Evolutionary conservation across 129 eudicot species (phyloP), one percentile per base, ranked within the genome.

Genomic region (Tagetes erecta): DNA sequence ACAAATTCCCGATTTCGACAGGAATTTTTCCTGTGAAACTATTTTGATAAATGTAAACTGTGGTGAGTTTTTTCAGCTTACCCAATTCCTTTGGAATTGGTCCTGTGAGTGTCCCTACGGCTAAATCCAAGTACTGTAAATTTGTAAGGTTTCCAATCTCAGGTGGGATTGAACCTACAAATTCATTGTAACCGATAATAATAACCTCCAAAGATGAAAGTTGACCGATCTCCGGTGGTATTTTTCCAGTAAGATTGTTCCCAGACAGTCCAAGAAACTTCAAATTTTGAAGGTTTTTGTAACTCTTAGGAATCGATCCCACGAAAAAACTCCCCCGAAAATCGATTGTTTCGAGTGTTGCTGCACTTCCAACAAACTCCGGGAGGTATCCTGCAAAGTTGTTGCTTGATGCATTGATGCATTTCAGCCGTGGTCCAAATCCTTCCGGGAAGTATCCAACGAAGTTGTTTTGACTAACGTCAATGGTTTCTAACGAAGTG

Each of bases 181-280:
- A 88, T 79, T 70, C 84, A 38, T 93, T 93, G 82, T 93, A 90
- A 2, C 98, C 98, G 7, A 93, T 71, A 39, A 90, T 93, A 8
- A 93, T 77, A 52, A 87, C 88, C 84, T 93, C 91, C 10, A 93
- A 46, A 52, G 92, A 83, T 6, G 85, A 82, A 66, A 90, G 67
- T 9, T 81, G 68, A 1, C 97, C 96, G 13, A 93, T 52, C 77
- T 84, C 92, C 30, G 83, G 63, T 0, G 98, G 91, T 4, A 93
- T 81, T 35, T 41, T 67, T 14, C 98, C 98, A 1, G 98, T 86
- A 1, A 93, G 87, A 77, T 86, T 86, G 57, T 93, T 93, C 1
- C 97, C 96, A 1, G 96, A 93, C 34, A 93, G 83, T 49, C 95
- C 97, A 71, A 93, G 85, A 74, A 90, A 93, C 85, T 78, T 90